phyloP scores from a whole-genome alignment of 768 basidiomycete species.

The Hericium rajendrae region DNA sequence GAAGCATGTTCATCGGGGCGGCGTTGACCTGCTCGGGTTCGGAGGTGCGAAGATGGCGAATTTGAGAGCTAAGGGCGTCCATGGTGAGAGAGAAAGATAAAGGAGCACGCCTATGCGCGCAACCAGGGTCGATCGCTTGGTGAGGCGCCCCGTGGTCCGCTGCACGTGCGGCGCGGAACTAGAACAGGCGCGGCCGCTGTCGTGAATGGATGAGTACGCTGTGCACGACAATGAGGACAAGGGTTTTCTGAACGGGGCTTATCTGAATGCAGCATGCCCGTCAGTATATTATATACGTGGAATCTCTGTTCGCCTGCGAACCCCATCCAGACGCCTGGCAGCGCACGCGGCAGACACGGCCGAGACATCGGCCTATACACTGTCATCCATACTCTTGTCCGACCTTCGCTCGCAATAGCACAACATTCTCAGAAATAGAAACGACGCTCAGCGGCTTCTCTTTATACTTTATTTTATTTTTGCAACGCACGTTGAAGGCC shows the following conservation, averaged over 20 bases:
- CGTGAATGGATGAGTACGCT: background rate
- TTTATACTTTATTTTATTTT: background rate
- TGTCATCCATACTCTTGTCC: background rate
- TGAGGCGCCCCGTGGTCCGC: no score
- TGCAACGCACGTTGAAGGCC: background rate
- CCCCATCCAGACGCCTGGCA: no score
- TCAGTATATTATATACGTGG: no score
- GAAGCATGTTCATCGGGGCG: slow-evolving; percentile 27
- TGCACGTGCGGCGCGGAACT: background rate
- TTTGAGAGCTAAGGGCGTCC: background rate
- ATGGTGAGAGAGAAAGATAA: background rate
- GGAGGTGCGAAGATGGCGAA: background rate
- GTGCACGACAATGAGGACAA: background rate
- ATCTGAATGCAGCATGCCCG: no score
- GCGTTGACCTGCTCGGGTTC: background rate
- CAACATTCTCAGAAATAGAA: no score
- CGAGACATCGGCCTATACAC: no score
- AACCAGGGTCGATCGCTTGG: no score
- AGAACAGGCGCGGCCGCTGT: background rate
- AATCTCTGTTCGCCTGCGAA: no score
- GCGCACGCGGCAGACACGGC: no score
- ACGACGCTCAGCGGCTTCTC: background rate
- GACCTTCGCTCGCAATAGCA: background rate
- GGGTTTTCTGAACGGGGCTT: no score
- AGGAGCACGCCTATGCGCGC: background rate